Conservation (phyloP, 495 filamentous ascomycete genomes). For the Penicillium turbatum region DNA sequence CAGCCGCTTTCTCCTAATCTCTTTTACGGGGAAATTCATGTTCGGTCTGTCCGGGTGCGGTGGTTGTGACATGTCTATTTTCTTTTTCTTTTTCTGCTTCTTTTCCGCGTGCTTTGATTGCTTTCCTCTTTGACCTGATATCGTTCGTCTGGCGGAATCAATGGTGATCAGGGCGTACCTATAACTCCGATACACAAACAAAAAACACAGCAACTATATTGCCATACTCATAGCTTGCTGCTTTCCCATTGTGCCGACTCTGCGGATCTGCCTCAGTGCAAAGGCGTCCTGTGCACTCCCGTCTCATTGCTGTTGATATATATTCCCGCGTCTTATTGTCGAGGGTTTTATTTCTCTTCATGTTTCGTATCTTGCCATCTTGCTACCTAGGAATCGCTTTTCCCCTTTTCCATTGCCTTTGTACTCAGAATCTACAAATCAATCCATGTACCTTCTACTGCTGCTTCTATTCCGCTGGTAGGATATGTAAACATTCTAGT, state of each 20-base stretch:
- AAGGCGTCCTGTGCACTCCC: slow-evolving; percentile 1
- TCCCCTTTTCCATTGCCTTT: slow-evolving; percentile 12
- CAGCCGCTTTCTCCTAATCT: slow-evolving; percentile 2
- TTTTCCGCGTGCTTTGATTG: slow-evolving; percentile 12
- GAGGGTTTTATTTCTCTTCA: slow-evolving; percentile 9
- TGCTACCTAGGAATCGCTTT: slow-evolving; percentile 10
- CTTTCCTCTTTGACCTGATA: slow-evolving; percentile 6
- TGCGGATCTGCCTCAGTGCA: neutral
- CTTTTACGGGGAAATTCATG: slow-evolving; percentile 9
- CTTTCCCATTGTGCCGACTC: neutral
- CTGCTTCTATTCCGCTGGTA: neutral
- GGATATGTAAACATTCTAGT: neutral
- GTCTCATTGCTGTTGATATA: slow-evolving; percentile 7
- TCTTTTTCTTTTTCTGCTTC: slow-evolving; percentile 10
- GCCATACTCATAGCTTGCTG: neutral
- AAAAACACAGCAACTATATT: neutral
- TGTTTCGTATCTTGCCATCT: slow-evolving; percentile 13
- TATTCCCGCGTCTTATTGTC: neutral
- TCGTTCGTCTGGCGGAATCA: slow-evolving; percentile 5
- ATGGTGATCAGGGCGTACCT: neutral
- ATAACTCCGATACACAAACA: neutral
- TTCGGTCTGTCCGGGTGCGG: slow-evolving; percentile 3
- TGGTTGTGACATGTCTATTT: slow-evolving; percentile 11
- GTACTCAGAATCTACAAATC: slow-evolving; percentile 22
- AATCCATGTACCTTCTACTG: slow-evolving; percentile 29